phyloP scores from a whole-genome alignment of 2,329 filamentous ascomycete species.

The Aspergillus sp. region DNA sequence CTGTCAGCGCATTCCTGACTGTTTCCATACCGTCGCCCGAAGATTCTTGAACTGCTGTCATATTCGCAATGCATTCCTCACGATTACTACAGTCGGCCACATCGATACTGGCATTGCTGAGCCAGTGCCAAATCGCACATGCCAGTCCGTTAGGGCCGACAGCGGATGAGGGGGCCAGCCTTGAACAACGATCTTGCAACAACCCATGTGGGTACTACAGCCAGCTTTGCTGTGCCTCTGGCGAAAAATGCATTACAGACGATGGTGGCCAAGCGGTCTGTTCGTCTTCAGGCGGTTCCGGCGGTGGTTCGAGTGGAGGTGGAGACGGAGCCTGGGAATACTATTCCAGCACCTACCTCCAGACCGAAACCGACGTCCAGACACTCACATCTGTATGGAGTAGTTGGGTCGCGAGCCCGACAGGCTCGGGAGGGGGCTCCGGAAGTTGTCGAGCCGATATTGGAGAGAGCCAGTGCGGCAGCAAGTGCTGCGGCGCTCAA shows the following conservation, averaged over 20 bases:
- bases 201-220: conserved; percentile 54
- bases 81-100: conserved; percentile 24
- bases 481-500: conserved; percentile 45
- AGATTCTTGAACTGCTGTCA: conserved; percentile 2
- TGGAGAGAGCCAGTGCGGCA: conserved; percentile 45
- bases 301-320: conserved; percentile 13
- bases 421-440: conserved; percentile 21
- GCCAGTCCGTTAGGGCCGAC: conserved; percentile 29
- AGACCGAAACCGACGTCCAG: conserved; percentile 52
- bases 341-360: conserved; percentile 57
- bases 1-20: conserved; percentile 3
- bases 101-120: conserved; percentile 29
- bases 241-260: conserved; percentile 52
- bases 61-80: conserved; percentile 30
- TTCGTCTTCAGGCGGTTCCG: conserved; percentile 10
- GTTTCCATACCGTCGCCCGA: conserved; percentile 4
- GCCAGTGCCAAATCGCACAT: conserved; percentile 21
- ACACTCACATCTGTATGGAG: conserved; percentile 58
- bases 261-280: conserved; percentile 51
- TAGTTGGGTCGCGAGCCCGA: conserved; percentile 31
- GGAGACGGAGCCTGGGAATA: conserved; percentile 53
- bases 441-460: conserved; percentile 48
- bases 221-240: conserved; percentile 51
- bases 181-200: conserved; percentile 40
- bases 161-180: neutral